Evolutionary conservation across 2,329 filamentous ascomycete species (phyloP).

Genomic region (Triangularia setosa): DNA sequence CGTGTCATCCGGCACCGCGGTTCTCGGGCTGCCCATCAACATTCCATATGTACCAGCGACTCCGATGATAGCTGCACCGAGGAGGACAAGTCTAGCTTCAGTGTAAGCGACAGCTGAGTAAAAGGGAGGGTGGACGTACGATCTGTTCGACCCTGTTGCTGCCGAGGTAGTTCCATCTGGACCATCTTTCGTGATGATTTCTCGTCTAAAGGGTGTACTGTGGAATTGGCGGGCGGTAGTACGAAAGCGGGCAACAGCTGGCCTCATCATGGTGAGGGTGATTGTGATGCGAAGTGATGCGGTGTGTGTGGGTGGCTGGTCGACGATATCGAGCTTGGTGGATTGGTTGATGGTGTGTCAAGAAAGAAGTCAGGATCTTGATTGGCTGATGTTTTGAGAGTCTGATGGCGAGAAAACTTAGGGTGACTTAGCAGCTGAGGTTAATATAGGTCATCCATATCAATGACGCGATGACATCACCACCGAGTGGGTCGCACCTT

Average conservation of each 20-base stretch:
- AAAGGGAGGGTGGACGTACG: background rate
- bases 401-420: background rate
- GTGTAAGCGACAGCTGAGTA: background rate
- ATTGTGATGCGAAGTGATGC: background rate
- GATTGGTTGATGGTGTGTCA: background rate
- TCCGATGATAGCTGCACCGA: constrained; percentile 4
- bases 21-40: constrained; percentile 11
- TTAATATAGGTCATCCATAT: background rate
- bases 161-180: constrained; percentile 6
- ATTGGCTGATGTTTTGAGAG: background rate
- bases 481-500: background rate
- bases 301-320: background rate
- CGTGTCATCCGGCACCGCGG: constrained; percentile 1
- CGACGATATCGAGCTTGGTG: background rate
- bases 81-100: background rate
- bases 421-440: background rate
- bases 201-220: background rate
- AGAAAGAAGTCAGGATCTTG: background rate
- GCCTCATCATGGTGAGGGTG: background rate
- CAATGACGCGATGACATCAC: background rate
- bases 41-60: constrained; percentile 8
- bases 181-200: constrained; percentile 8
- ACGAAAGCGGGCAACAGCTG: background rate
- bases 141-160: background rate
- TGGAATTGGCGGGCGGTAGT: background rate